These are phyloP conservation scores for Colletotrichum sp. DNA, from an alignment of 2,329 filamentous ascomycete species.

Conservation along the genomic window DNA sequence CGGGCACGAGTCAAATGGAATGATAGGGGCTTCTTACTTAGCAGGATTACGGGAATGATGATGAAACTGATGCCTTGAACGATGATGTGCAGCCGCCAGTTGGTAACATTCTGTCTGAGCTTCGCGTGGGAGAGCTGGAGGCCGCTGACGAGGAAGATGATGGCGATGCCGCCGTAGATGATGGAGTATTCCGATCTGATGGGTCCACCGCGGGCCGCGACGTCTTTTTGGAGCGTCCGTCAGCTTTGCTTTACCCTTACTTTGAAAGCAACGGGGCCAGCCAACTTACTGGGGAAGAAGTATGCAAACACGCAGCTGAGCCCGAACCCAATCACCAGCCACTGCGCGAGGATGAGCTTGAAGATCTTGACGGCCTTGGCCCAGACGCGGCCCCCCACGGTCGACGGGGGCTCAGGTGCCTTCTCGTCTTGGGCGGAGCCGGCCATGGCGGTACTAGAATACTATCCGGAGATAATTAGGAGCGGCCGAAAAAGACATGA, in stretches of 20 bases:
- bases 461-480: not conserved
- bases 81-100: conserved; percentile 71
- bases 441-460: not conserved
- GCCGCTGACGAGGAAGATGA: conserved; percentile 76
- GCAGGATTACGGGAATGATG: conserved; percentile 66
- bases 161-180: conserved; percentile 70
- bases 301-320: conserved; percentile 53
- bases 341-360: conserved; percentile 58
- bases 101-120: conserved; percentile 63
- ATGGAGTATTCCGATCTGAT: conserved; percentile 64
- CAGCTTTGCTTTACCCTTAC: not conserved
- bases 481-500: not conserved
- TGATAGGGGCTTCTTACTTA: conserved; percentile 41
- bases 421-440: not conserved
- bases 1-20: too few relatives aligned
- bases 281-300: conserved; percentile 44
- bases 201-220: conserved; percentile 51
- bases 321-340: conserved; percentile 68
- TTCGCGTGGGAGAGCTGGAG: conserved; percentile 70
- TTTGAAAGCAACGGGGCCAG: not conserved
- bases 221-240: conserved; percentile 33
- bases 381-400: not conserved
- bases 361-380: not conserved
- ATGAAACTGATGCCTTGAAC: conserved; percentile 73
- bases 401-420: not conserved